These are phyloP conservation scores for Kitagawia praeruptora DNA, from an alignment of 129 eudicot genomes.

Conservation along the genomic window DNA sequence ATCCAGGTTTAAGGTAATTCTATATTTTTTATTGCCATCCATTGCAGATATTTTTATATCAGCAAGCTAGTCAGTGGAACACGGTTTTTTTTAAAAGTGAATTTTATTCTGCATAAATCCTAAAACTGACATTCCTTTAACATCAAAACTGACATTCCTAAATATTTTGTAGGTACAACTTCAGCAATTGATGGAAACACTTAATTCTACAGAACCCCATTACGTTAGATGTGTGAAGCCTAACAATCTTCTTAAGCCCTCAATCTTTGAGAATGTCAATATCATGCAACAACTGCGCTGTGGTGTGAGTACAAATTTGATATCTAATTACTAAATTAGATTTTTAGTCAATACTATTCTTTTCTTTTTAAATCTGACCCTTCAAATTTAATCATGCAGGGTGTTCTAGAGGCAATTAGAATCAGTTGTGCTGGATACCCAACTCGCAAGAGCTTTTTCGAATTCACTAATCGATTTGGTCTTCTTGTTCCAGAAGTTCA, in stretches of 20 bases:
- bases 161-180: constrained; percentile 83
- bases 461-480: constrained; percentile 58
- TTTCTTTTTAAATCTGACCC: neutral
- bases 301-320: constrained; percentile 53
- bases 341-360: neutral
- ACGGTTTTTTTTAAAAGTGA: neutral
- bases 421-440: constrained; percentile 96
- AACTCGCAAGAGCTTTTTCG: constrained; percentile 64
- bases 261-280: constrained; percentile 72
- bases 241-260: constrained; percentile 75
- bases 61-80: neutral
- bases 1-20: constrained; percentile 74
- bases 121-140: constrained; percentile 3
- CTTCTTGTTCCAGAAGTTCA: constrained; percentile 64
- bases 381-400: constrained; percentile 38
- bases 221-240: constrained; percentile 94
- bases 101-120: constrained; percentile 8
- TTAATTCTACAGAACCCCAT: constrained; percentile 88
- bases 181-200: constrained; percentile 92
- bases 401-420: constrained; percentile 96
- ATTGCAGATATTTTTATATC: neutral
- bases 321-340: neutral
- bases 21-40: neutral
- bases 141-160: constrained; percentile 1
- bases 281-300: constrained; percentile 94